Conservation (phyloP, 2,329 filamentous ascomycete genomes). For the Monilinia polystroma region DNA sequence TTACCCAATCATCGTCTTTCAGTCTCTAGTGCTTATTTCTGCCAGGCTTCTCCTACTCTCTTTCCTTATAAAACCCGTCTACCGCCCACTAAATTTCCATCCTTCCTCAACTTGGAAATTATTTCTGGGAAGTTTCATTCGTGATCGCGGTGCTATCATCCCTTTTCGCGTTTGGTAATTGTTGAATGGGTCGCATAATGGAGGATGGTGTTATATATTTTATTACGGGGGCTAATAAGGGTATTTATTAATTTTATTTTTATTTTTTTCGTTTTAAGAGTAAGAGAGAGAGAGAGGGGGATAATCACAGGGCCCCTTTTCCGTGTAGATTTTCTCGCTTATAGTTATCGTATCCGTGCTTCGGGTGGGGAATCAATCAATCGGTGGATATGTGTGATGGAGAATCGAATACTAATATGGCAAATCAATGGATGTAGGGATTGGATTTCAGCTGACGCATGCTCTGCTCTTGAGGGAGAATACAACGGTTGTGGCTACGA, state of each 20-base stretch:
- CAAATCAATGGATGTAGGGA: conserved; percentile 26
- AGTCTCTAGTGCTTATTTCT: too few relatives aligned
- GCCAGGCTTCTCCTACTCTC: too few relatives aligned
- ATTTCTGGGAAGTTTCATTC: too few relatives aligned
- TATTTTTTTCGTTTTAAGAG: too few relatives aligned
- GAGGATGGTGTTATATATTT: conserved; percentile 28
- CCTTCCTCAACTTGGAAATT: too few relatives aligned
- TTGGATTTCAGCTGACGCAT: conserved; percentile 40
- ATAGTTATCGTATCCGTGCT: conserved; percentile 5
- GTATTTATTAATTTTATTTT: conserved; percentile 20
- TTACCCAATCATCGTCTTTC: too few relatives aligned
- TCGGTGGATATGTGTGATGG: too few relatives aligned
- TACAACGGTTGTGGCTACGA: conserved; percentile 44
- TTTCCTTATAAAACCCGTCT: too few relatives aligned
- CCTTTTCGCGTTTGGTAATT: not conserved
- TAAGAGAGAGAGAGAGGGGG: too few relatives aligned
- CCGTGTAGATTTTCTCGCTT: not conserved
- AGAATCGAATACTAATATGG: not conserved
- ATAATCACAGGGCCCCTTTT: conserved; percentile 5
- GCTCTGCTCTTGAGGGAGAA: conserved; percentile 42
- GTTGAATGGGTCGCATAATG: conserved; percentile 20
- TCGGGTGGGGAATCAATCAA: not conserved
- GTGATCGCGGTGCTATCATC: not conserved
- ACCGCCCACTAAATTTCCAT: too few relatives aligned
- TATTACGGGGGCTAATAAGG: conserved; percentile 38